phyloP scores from a whole-genome alignment of 2,329 filamentous ascomycete species.

The Hortaea sp. region DNA sequence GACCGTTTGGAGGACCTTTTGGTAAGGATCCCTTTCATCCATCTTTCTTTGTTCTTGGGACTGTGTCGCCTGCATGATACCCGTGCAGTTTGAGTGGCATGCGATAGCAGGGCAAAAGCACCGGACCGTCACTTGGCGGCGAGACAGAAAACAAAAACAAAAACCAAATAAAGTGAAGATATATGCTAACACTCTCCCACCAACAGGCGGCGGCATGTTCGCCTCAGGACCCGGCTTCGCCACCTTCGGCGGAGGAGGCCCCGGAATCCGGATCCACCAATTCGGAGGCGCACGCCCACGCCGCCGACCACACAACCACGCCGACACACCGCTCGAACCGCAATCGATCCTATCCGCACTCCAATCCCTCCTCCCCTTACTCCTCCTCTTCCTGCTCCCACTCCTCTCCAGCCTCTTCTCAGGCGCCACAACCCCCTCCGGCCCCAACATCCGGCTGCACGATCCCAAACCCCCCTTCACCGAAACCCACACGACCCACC shows the following conservation, averaged over 20 bases:
- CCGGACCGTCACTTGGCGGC: too few species aligned
- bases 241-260: conserved; percentile 74
- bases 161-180: conserved; percentile 1
- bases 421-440: conserved; percentile 41
- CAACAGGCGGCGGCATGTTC: conserved; percentile 43
- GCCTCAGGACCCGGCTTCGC: conserved; percentile 68
- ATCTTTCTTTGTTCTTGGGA: too few species aligned
- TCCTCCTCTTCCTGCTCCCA: conserved; percentile 79
- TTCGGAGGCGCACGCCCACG: conserved; percentile 76
- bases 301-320: conserved; percentile 58
- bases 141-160: conserved; percentile 1
- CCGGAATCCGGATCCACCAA: conserved; percentile 87
- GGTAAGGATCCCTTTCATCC: too few species aligned
- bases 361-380: conserved; percentile 57
- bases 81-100: too few species aligned
- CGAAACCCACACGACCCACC: conserved; percentile 58
- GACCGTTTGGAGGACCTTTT: conserved; percentile 49
- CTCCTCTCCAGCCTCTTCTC: conserved; percentile 73
- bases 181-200: background rate
- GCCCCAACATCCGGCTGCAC: conserved; percentile 71
- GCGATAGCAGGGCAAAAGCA: too few species aligned
- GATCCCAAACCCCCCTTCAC: conserved; percentile 61
- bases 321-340: conserved; percentile 34
- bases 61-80: too few species aligned
- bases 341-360: conserved; percentile 36